Evolutionary conservation across 2,329 filamentous ascomycete species (phyloP), one percentile per base, ranked within the genome.

Genomic region (Aspergillus sp.): DNA sequence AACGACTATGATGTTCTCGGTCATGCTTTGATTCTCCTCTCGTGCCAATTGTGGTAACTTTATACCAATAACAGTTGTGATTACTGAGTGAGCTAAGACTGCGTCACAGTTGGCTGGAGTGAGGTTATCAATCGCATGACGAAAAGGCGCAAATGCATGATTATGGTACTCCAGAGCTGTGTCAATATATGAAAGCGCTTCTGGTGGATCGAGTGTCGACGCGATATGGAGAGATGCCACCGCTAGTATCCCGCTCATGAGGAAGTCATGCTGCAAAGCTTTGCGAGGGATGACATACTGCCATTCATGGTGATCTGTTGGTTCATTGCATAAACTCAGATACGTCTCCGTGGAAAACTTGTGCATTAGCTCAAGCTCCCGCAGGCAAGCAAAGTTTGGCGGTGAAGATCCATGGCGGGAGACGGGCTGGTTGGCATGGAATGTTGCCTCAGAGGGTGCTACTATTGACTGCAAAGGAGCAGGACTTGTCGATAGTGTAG

Each of bases 321-420:
- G 56, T 12, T 70, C 63, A n/a, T 70, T 74, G 53, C 68, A 74
- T 13, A 82, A 74, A 39, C 76, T 78, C 21, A 73, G 73, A 63
- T 77, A 84, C 0, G 81, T 83, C 17, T 74, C 75, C 0, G 78
- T 82, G 1, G 80, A 78, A 75, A 80, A 85, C 28, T 79, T 79
- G 63, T 84, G 81, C 79, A 84, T 82, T 48, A 85, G 67, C 60
- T 84, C 81, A 8, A 85, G 73, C 59, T 83, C 81, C 3, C 72
- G 61, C 38, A 49, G 64, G 10, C 65, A 63, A 23, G 69, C 67
- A 41, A 61, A 60, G 17, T 59, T 47, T 12, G 65, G 59, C 19
- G 63, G 59, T 30, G 25, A 5, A 30, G 39, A 3, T 13, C 36
- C 51, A 28, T 53, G 10, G 17, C 53, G 41, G 25, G 23, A 32